These are phyloP conservation scores for Apiosordaria backusii DNA, from an alignment of 495 filamentous ascomycete genomes.

Conservation along the genomic window DNA sequence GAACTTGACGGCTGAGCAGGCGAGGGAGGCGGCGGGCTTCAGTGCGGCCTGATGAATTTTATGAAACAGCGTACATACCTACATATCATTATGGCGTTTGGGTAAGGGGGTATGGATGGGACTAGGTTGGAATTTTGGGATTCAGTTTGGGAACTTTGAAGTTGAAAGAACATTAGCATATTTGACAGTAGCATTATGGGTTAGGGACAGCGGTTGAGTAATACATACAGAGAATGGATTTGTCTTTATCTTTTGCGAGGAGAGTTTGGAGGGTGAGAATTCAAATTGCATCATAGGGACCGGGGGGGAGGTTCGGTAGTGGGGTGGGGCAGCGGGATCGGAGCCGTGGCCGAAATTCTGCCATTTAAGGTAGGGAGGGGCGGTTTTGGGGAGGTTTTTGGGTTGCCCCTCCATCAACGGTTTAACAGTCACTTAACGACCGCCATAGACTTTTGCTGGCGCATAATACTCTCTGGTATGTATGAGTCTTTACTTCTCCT, in stretches of 20 bases:
- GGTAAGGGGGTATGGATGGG: constrained; percentile 1
- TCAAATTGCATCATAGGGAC: constrained; percentile 24
- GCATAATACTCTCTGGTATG: background rate
- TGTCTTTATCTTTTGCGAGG: too few species aligned
- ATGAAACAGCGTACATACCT: background rate
- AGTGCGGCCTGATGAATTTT: constrained; percentile 37
- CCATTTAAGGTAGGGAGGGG: constrained; percentile 24
- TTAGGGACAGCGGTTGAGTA: too few species aligned
- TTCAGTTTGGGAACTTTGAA: too few species aligned
- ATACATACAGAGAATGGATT: too few species aligned
- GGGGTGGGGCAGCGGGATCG: constrained; percentile 28
- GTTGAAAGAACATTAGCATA: too few species aligned
- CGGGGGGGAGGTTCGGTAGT: background rate
- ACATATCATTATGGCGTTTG: background rate
- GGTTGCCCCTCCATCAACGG: constrained; percentile 3
- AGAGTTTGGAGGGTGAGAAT: too few species aligned
- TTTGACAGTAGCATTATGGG: too few species aligned
- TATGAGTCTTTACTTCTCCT: background rate
- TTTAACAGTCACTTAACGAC: background rate
- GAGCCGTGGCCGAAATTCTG: constrained; percentile 17
- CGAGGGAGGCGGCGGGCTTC: constrained; percentile 41
- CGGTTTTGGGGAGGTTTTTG: constrained; percentile 5
- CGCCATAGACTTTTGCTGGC: background rate
- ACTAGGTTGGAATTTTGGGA: too few species aligned
- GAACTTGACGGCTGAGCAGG: constrained; percentile 33